Conservation (phyloP, 2,329 filamentous ascomycete species). For the Talaromyces amestolkiae region DNA sequence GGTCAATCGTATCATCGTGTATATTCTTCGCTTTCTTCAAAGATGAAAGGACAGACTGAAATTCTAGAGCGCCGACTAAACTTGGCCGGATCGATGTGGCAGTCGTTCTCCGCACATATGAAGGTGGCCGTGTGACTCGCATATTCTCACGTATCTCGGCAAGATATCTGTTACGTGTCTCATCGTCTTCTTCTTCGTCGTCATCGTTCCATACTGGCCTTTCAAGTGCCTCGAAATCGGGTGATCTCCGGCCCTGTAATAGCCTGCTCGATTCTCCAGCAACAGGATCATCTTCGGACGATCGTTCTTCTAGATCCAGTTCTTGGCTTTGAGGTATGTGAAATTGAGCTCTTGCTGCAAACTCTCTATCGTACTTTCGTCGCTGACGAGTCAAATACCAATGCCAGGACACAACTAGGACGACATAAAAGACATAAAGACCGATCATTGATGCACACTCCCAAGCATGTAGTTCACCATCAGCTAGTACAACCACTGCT, state of each 20-base stretch:
- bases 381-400: conserved; percentile 71
- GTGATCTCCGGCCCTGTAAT: conserved; percentile 50
- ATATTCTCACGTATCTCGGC: conserved; percentile 91
- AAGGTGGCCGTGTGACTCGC: conserved; percentile 71
- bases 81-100: conserved; percentile 87
- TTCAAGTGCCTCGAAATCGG: conserved; percentile 65
- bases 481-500: conserved; percentile 80
- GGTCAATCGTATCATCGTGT: conserved; percentile 65
- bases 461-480: conserved; percentile 81
- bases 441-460: conserved; percentile 87
- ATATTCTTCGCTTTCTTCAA: conserved; percentile 78
- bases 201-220: conserved; percentile 44
- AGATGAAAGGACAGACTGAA: conserved; percentile 84
- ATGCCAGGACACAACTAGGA: conserved; percentile 86
- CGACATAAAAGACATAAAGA: conserved; percentile 87
- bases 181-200: conserved; percentile 52
- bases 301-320: conserved; percentile 54
- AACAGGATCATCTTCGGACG: conserved; percentile 56
- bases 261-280: conserved; percentile 47
- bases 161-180: conserved; percentile 58
- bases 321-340: conserved; percentile 61
- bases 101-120: conserved; percentile 66
- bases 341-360: conserved; percentile 71
- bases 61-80: conserved; percentile 88
- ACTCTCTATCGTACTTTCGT: conserved; percentile 62